A percentile compares a stretch with the other conserved stretches of the same genome.
Evolutionary conservation across 2,329 filamentous ascomycete species (phyloP).

Genomic region (Botrytis fabae): DNA sequence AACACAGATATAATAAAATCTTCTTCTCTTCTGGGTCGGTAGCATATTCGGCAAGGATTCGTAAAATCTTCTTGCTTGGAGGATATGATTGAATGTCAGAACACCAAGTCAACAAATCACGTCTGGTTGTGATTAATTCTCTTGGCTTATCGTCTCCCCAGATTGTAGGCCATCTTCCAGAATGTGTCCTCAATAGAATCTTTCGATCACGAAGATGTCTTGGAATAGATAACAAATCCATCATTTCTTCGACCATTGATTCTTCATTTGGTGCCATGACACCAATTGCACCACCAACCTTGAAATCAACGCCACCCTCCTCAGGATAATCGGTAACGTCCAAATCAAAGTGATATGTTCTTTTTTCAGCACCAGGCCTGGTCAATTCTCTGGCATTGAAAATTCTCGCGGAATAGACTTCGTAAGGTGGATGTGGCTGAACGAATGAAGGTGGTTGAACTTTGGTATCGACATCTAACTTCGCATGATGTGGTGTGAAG

Average conservation of each 20-base stretch:
- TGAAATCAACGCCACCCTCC: constrained; percentile 85
- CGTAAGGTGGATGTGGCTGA: constrained; percentile 89
- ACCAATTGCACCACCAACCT: constrained; percentile 93
- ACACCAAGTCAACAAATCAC: constrained; percentile 94
- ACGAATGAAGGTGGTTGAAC: constrained; percentile 84
- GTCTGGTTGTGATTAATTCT: constrained; percentile 83
- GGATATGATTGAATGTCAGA: constrained; percentile 90
- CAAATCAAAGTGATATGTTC: constrained; percentile 95
- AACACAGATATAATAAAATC: constrained; percentile 81
- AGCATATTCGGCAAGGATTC: constrained; percentile 82
- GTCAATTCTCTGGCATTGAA: constrained; percentile 85
- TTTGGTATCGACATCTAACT: constrained; percentile 50
- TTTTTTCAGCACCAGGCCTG: constrained; percentile 85
- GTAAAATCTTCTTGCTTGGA: constrained; percentile 83
- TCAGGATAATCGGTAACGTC: constrained; percentile 93
- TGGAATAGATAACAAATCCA: constrained; percentile 79
- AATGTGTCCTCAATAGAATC: constrained; percentile 73
- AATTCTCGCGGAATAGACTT: constrained; percentile 87
- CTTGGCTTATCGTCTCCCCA: constrained; percentile 90
- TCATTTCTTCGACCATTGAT: constrained; percentile 74
- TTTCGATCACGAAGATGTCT: constrained; percentile 82
- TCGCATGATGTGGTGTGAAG: constrained; percentile 37
- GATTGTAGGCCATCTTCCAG: constrained; percentile 92
- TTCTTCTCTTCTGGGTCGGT: constrained; percentile 80
- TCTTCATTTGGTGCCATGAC: constrained; percentile 85